Conservation (phyloP, 2,329 filamentous ascomycete genomes). For the Fusarium dimerum region DNA sequence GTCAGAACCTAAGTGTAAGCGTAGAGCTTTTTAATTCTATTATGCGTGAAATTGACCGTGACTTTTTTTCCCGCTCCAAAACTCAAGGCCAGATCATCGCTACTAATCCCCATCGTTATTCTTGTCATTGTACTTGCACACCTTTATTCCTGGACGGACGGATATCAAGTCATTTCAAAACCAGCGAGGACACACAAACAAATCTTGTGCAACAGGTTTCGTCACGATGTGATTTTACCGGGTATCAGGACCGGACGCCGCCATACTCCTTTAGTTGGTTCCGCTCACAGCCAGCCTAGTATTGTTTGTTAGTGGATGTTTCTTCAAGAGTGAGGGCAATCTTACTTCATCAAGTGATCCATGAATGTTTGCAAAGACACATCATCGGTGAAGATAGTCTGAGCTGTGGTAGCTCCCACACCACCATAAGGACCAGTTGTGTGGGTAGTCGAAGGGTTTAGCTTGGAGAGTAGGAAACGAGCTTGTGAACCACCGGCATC, state of each 20-base stretch:
- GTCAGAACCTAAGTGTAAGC: background rate
- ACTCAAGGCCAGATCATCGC: background rate
- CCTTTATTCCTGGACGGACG: background rate
- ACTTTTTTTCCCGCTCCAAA: background rate
- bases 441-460: slow-evolving; percentile 97
- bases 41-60: background rate
- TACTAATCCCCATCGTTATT: background rate
- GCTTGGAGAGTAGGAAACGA: slow-evolving; percentile 92
- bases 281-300: slow-evolving; percentile 62
- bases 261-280: slow-evolving; percentile 49
- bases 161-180: background rate
- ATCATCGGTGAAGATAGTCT: slow-evolving; percentile 99
- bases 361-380: slow-evolving; percentile 98
- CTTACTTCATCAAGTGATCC: slow-evolving; percentile 99
- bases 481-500: slow-evolving; percentile 98
- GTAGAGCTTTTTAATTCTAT: background rate
- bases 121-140: background rate
- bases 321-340: background rate
- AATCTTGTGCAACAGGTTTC: background rate
- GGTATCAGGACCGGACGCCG: background rate
- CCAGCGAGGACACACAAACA: background rate
- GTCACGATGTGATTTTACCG: background rate
- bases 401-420: slow-evolving; percentile 79
- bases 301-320: slow-evolving; percentile 13
- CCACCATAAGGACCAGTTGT: slow-evolving; percentile 91